Percentiles rank a stretch among this genome's conserved stretches.
Conservation (phyloP, 139 green algal species). For the Pseudopediastrum boryanum region DNA sequence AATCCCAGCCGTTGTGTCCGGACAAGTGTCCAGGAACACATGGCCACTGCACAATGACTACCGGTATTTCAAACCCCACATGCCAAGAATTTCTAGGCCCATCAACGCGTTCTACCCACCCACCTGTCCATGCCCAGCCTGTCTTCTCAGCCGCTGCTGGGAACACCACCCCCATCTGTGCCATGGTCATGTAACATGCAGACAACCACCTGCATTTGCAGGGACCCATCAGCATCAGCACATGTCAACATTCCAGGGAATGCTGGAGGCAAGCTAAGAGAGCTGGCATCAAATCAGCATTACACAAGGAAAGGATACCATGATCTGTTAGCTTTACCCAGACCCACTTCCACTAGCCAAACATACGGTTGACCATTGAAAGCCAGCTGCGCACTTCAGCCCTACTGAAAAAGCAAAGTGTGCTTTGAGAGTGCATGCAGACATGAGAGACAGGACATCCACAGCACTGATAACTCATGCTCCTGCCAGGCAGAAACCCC, state of each 20-base stretch:
- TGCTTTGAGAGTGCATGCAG: not conserved
- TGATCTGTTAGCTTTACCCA: slow-evolving; percentile 8
- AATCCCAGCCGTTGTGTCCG: too few relatives aligned
- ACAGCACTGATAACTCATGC: not conserved
- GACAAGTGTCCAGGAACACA: too few relatives aligned
- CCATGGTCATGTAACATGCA: slow-evolving; percentile 64
- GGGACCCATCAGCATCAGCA: not conserved
- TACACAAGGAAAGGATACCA: slow-evolving; percentile 11
- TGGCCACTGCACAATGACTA: too few relatives aligned
- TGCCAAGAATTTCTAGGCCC: not conserved
- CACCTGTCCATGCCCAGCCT: slow-evolving; percentile 37
- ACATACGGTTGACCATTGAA: not conserved
- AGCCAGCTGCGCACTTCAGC: too few relatives aligned
- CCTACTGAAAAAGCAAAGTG: not conserved
- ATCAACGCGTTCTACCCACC: not conserved
- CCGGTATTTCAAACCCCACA: not conserved
- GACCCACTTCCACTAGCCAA: not conserved
- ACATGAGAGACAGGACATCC: not conserved
- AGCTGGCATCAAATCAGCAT: not conserved
- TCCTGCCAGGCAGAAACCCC: not conserved
- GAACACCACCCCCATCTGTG: slow-evolving; percentile 73
- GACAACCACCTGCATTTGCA: slow-evolving; percentile 52
- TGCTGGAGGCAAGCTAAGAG: not conserved
- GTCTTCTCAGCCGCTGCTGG: slow-evolving; percentile 48
- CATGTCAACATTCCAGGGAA: not conserved